A percentile compares a stretch with the other conserved stretches of the same genome.
phyloP scores from a whole-genome alignment of 306 rosid genomes.

The Gillenia trifoliata region DNA sequence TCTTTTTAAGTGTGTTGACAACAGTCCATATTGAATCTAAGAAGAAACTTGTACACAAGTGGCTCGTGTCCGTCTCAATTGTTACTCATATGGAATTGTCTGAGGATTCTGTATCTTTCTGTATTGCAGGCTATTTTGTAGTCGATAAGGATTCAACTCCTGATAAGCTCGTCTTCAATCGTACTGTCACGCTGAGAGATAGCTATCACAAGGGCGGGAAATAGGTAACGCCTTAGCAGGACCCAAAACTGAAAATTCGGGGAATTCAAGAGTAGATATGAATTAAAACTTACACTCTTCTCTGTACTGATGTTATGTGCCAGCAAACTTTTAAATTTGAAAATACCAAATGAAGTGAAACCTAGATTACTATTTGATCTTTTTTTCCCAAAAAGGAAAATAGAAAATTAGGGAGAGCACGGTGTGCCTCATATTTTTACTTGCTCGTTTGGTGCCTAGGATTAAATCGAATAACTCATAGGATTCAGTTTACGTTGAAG shows the following conservation, averaged over 20 bases:
- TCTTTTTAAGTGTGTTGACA: neutral
- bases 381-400: no score
- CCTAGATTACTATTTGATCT: neutral
- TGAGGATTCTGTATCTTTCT: conserved; percentile 1
- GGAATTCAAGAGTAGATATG: neutral
- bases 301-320: neutral
- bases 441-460: no score
- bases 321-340: neutral
- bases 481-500: no score
- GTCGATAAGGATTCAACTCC: conserved; percentile 78
- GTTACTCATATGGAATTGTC: neutral
- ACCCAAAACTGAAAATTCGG: neutral
- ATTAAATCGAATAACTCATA: no score
- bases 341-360: neutral
- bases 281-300: neutral
- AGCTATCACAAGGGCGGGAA: conserved; percentile 70
- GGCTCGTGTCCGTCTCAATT: no score
- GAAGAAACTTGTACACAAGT: no score
- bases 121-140: conserved; percentile 75
- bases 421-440: no score
- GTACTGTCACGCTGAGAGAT: conserved; percentile 80
- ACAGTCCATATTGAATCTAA: neutral
- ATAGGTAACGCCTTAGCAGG: conserved; percentile 18
- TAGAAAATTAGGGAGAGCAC: no score
- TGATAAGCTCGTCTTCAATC: conserved; percentile 77